Evolutionary conservation across 2,329 filamentous ascomycete genomes (phyloP), one percentile per base, ranked within the genome.

Genomic region (Fusarium pseudograminearum): DNA sequence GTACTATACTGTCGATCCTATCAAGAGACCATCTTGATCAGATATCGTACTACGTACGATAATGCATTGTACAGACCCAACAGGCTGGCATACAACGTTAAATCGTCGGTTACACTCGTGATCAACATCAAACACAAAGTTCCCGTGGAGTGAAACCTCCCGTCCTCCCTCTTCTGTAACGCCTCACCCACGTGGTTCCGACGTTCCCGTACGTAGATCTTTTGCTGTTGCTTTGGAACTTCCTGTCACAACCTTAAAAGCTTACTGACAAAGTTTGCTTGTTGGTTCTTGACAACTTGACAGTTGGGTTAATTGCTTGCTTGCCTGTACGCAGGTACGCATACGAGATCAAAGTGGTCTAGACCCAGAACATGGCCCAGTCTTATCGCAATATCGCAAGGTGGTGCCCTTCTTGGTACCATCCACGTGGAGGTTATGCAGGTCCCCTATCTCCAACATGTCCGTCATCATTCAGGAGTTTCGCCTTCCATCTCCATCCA

Each of bases 391-490:
- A 26, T 45, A 31, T 65, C 64, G 54, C 67, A 45, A 28, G n/a
- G 52, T 65, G 24, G 47, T 70, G 41, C 67, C 63, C 48, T 63
- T 54, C 46, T 47, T 51, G 36, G 53, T 67, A 28, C 50, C 28
- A 31, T 72, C 67, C 71, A 73, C 71, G 69, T 72, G 71, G 67
- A 70, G 54, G 46, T 64, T 38, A 73, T 72, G 71, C 69, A 73
- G 69, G 66, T 73, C 71, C 71, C 71, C 69, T 71, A 66, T 72
- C 54, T 61, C 48, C 26, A 56, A 36, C 66, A 67, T 69, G 38
- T 57, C 52, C 40, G 48, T 36, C 56, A 54, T 51, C 36, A 26
- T 53, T 47, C 20, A 46, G 9, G 42, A 61, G 62, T 57, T 67
- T 61, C 66, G 63, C 71, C 26, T 56, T 56, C 33, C 26, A 48